A percentile compares a stretch with the other conserved stretches of the same genome.
These are phyloP conservation scores for Knoxia roxburghii DNA, from an alignment of 257 asterid species.

Conservation along the genomic window DNA sequence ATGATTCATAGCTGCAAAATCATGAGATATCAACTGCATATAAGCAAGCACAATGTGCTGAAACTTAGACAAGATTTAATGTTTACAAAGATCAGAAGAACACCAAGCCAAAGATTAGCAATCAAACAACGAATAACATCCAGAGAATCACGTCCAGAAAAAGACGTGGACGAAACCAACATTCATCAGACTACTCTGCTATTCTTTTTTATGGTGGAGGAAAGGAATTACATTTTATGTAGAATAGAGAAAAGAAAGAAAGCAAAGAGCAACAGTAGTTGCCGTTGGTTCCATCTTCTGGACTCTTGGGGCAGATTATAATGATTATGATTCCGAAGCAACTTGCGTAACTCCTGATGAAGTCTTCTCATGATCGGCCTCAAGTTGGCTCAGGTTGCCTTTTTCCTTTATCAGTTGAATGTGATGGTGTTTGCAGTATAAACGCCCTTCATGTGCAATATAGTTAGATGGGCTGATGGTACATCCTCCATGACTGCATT, in stretches of 20 bases:
- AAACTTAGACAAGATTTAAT: conserved; percentile 2
- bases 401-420: conserved; percentile 95
- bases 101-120: conserved; percentile 24
- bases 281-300: no score
- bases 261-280: background rate
- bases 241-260: conserved; percentile 1
- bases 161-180: conserved; percentile 4
- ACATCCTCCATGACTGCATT: conserved; percentile 96
- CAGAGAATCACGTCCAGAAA: conserved; percentile 10
- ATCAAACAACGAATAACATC: conserved; percentile 11
- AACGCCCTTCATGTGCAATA: conserved; percentile 87
- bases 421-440: conserved; percentile 98
- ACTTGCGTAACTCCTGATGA: conserved; percentile 21
- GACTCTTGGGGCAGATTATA: conserved; percentile 2
- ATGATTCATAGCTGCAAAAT: conserved; percentile 2
- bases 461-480: conserved; percentile 90
- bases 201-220: conserved; percentile 24
- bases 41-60: background rate
- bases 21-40: conserved; percentile 4
- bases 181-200: conserved; percentile 14
- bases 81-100: conserved; percentile 17
- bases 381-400: conserved; percentile 96
- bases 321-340: conserved; percentile 31
- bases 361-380: conserved; percentile 52
- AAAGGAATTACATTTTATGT: conserved; percentile 18